Conservation (phyloP, 1,139 yeast species). For the Geotrichum phurueaensis region DNA sequence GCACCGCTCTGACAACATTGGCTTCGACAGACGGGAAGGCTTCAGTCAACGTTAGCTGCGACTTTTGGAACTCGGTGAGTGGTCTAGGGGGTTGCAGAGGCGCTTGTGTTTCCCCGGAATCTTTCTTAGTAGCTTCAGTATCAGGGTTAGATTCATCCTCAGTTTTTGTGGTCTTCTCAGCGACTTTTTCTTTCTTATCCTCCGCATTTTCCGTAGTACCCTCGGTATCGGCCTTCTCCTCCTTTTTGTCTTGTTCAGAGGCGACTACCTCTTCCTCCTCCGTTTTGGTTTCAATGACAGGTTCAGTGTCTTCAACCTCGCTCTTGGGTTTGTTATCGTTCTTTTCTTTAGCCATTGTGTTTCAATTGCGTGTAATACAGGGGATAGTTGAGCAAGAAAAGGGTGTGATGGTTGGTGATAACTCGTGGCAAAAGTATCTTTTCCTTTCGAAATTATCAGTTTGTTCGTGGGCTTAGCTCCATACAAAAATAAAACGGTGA, state of each 20-base stretch:
- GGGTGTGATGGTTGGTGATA: background rate
- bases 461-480: background rate
- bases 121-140: constrained; percentile 1
- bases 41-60: constrained; percentile 53
- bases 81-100: constrained; percentile 78
- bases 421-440: background rate
- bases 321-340: constrained; percentile 18
- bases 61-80: constrained; percentile 48
- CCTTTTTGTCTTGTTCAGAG: background rate
- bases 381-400: background rate
- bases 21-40: constrained; percentile 79
- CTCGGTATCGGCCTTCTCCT: background rate
- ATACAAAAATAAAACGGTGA: background rate
- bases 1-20: constrained; percentile 63
- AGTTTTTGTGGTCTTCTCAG: constrained; percentile 3
- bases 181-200: background rate
- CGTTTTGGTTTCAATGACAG: background rate
- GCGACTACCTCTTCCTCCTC: constrained; percentile 7
- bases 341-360: constrained; percentile 17
- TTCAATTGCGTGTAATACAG: background rate
- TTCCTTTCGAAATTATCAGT: background rate
- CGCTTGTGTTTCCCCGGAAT: constrained; percentile 28
- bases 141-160: constrained; percentile 5
- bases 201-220: background rate
- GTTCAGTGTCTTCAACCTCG: constrained; percentile 12